Conservation (phyloP, 495 filamentous ascomycete species). For the Penicillium nucicola region DNA sequence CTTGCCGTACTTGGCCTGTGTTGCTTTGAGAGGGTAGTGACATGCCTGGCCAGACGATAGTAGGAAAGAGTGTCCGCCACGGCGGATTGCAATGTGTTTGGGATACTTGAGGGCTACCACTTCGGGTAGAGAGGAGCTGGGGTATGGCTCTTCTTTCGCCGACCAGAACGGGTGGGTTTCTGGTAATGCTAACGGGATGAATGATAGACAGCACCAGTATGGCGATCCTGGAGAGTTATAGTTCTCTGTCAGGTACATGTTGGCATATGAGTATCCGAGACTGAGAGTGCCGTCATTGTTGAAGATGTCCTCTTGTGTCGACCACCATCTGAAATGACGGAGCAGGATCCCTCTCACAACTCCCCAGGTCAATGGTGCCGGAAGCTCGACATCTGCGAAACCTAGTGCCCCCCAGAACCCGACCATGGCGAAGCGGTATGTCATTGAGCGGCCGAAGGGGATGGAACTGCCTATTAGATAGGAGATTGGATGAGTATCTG, state of each 20-base stretch:
- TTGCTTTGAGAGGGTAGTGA: constrained; percentile 74
- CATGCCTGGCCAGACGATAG: constrained; percentile 74
- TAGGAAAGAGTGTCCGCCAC: constrained; percentile 66
- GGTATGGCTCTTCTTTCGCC: constrained; percentile 58
- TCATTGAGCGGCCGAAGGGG: constrained; percentile 72
- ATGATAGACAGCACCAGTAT: constrained; percentile 77
- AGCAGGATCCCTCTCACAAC: constrained; percentile 73
- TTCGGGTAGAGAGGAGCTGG: constrained; percentile 48
- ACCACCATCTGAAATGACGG: constrained; percentile 76
- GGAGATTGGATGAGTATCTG: constrained; percentile 1
- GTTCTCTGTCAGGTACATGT: constrained; percentile 76
- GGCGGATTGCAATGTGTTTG: constrained; percentile 59
- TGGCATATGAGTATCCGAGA: constrained; percentile 75
- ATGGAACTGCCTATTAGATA: constrained; percentile 45
- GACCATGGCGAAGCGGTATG: constrained; percentile 78
- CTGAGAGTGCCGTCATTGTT: constrained; percentile 68
- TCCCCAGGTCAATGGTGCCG: constrained; percentile 68
- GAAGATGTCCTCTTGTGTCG: constrained; percentile 69
- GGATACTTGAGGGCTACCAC: constrained; percentile 61
- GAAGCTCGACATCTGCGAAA: constrained; percentile 70
- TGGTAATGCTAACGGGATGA: constrained; percentile 66
- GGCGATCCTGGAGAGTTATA: constrained; percentile 69
- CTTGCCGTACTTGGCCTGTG: constrained; percentile 76
- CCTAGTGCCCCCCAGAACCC: constrained; percentile 77
- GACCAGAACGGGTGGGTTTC: constrained; percentile 74